Conservation (phyloP, 2,329 filamentous ascomycete genomes). For the Monilinia polystroma region DNA sequence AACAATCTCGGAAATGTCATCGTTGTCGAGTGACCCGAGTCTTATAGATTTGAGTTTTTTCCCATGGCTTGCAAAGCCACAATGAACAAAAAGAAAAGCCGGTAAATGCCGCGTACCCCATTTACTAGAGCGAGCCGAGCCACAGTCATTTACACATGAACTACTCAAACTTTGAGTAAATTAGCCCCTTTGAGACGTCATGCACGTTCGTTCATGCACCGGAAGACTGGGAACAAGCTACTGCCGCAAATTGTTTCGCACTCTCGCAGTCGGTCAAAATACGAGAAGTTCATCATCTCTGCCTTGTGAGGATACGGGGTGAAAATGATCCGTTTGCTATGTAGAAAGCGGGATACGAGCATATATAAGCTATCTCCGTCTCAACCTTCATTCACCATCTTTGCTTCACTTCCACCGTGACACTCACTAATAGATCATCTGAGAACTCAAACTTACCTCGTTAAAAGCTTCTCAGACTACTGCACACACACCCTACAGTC, state of each 20-base stretch:
- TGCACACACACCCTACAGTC: neutral
- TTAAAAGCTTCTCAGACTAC: neutral
- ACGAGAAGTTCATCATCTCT: conserved; percentile 1
- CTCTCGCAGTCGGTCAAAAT: neutral
- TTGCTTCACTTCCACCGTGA: neutral
- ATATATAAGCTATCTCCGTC: neutral
- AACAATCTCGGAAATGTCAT: conserved; percentile 3
- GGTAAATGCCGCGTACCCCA: neutral
- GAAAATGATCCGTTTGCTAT: neutral
- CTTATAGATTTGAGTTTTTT: neutral
- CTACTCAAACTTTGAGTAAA: neutral
- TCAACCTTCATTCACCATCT: neutral
- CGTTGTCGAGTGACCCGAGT: neutral
- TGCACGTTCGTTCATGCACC: neutral
- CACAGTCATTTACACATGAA: neutral
- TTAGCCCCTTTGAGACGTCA: conserved; percentile 2
- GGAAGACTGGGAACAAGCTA: too few species aligned
- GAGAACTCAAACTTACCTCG: neutral
- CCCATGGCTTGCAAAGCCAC: conserved; percentile 1
- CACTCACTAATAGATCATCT: neutral
- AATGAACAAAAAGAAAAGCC: neutral
- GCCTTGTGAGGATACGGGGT: neutral
- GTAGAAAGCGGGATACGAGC: neutral
- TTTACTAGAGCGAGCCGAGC: conserved; percentile 10
- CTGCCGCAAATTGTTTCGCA: neutral